A percentile compares a stretch with the other conserved stretches of the same genome.
phyloP scores from a whole-genome alignment of 1,284 basidiomycete species.

The Ceratobasidium sp. region DNA sequence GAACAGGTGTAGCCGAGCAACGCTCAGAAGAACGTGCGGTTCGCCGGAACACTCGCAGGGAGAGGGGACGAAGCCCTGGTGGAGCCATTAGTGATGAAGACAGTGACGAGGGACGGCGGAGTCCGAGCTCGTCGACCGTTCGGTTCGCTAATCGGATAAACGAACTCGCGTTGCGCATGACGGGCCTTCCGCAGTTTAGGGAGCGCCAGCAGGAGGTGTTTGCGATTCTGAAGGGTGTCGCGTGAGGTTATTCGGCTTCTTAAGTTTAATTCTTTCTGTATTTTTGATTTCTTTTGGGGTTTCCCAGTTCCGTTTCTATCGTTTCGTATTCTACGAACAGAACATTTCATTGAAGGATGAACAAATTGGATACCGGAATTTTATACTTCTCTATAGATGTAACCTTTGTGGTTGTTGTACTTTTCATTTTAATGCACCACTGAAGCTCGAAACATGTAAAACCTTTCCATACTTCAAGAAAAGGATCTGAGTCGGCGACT shows the following conservation, averaged over 20 bases:
- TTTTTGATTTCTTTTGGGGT: not conserved
- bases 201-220: slow-evolving; percentile 80
- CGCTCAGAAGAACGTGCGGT: slow-evolving; percentile 37
- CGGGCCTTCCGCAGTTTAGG: slow-evolving; percentile 73
- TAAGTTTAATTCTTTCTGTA: too few species aligned
- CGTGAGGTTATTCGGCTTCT: not conserved
- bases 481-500: not conserved
- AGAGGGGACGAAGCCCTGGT: slow-evolving; percentile 51
- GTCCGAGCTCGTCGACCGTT: slow-evolving; percentile 72
- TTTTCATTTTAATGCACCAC: not conserved
- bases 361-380: not conserved
- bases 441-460: not conserved
- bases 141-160: slow-evolving; percentile 81
- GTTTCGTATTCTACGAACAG: slow-evolving; percentile 4
- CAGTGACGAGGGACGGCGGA: slow-evolving; percentile 56
- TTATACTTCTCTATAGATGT: not conserved
- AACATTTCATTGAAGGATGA: not conserved
- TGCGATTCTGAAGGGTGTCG: slow-evolving; percentile 68
- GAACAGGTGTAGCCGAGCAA: slow-evolving; percentile 56
- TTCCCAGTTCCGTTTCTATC: not conserved
- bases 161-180: slow-evolving; percentile 75
- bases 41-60: slow-evolving; percentile 56
- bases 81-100: slow-evolving; percentile 8
- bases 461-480: not conserved
- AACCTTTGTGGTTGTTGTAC: not conserved